Conservation (phyloP, 1,284 basidiomycete genomes). For the Quambalaria eucalypti region DNA sequence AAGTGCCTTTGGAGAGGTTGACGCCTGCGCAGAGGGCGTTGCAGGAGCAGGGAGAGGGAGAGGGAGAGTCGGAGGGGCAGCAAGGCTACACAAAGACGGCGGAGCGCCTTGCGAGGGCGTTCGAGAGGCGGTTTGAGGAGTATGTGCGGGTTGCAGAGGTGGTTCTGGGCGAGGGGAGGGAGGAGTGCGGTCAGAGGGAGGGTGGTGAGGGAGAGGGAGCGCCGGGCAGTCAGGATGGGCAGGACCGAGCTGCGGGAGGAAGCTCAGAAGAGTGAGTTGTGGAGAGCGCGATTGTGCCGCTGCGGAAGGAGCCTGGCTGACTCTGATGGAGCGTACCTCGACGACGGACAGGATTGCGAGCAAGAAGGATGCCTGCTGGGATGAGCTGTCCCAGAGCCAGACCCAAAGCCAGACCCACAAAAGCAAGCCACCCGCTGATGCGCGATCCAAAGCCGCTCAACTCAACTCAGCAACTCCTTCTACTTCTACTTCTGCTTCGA, state of each 20-base stretch:
- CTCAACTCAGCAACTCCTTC: no score
- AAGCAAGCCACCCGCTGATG: not conserved
- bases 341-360: not conserved
- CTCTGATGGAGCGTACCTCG: not conserved
- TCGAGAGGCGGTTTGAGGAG: not conserved
- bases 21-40: not conserved
- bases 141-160: not conserved
- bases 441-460: not conserved
- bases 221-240: not conserved
- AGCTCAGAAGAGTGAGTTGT: not conserved
- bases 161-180: not conserved
- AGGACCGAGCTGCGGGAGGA: not conserved
- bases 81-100: not conserved
- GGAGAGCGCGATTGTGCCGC: not conserved
- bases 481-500: no score
- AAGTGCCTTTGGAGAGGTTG: slow-evolving; percentile 11
- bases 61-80: not conserved
- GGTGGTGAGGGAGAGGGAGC: not conserved
- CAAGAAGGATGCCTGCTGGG: not conserved
- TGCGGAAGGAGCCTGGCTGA: not conserved
- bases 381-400: not conserved
- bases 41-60: not conserved
- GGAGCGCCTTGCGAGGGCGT: no score
- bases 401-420: not conserved
- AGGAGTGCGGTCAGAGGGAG: not conserved